Base-by-base conservation (phyloP, 2,329 filamentous ascomycete genomes). In the Penicillium palitans region DNA sequence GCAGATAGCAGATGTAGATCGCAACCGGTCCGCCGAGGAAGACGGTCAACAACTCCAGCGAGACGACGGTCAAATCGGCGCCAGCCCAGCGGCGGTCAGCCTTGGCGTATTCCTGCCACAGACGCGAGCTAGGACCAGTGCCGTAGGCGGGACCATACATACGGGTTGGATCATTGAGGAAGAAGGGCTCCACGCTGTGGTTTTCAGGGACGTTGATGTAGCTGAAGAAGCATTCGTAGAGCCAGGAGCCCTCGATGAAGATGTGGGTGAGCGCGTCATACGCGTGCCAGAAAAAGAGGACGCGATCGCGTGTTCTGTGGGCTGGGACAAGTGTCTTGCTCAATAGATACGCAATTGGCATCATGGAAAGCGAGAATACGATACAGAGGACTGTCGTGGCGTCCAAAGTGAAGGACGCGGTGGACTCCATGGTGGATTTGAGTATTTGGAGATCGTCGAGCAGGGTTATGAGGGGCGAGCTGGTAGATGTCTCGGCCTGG, bases 241-340 rank as follows among this genome's bases (percentile, higher is more conserved):
- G 86, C 76, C 91, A 98, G 69, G 87, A 89, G 54, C 91, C 93
- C 79, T 98, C 93, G 73, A 98, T 89, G 73, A 91, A 81, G 76
- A 96, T 86, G 79, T 99, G 95, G 70, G 93, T 93, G 44, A 97
- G 83, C 33, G 91, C 91, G 75, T 97, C 93, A 78, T 96, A 96
- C 39, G 90, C 84, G 79, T 97, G 93, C 93, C 93, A 97, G 77
- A 96, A 84, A 82, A 96, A 96, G 64, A 97, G 87, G 72, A 90
- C 79, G 61, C 92, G 91, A 56, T 86, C 84, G 39, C 78, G 72
- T 1, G 83, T 76, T 12, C 86, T 80, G 1, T 79, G 70, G 19
- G 77, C 71, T 4, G 87, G 84, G 27, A 89, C 80, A 10, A 83
- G 71, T 42, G 69, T 67, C 19, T 76, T 67, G 42, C 82, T 83